Evolutionary conservation across 2,329 filamentous ascomycete species (phyloP).

Genomic region (Aspergillus sp.): DNA sequence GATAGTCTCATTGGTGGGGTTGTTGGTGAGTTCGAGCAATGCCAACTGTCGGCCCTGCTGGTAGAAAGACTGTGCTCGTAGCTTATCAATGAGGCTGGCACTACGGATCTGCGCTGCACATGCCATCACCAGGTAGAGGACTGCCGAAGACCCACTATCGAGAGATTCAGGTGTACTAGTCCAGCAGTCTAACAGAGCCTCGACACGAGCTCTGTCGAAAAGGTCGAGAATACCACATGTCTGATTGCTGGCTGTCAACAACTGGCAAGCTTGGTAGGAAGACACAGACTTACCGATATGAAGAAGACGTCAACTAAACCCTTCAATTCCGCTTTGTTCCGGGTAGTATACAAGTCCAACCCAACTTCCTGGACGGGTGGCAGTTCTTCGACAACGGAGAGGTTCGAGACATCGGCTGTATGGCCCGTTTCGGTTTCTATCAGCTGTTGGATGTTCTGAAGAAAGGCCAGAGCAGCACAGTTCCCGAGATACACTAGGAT

Average conservation of each 20-base stretch:
- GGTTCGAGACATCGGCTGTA: not conserved
- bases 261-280: not conserved
- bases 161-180: not conserved
- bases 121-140: not conserved
- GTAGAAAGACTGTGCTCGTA: slow-evolving; percentile 3
- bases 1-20: slow-evolving; percentile 1
- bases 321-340: not conserved
- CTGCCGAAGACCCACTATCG: not conserved
- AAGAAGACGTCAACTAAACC: not conserved
- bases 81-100: not conserved
- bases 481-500: not conserved
- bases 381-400: not conserved
- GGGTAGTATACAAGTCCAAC: not conserved
- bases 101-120: not conserved
- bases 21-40: slow-evolving; percentile 1
- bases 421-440: not conserved
- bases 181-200: not conserved
- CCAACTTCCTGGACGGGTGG: not conserved
- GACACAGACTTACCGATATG: not conserved
- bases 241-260: not conserved
- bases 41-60: slow-evolving; percentile 2
- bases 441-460: not conserved
- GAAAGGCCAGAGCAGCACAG: not conserved
- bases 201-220: not conserved
- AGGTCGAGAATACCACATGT: not conserved